Evolutionary conservation across 768 basidiomycete species (phyloP).

Genomic region (Chalciporus pseudorubinellus): DNA sequence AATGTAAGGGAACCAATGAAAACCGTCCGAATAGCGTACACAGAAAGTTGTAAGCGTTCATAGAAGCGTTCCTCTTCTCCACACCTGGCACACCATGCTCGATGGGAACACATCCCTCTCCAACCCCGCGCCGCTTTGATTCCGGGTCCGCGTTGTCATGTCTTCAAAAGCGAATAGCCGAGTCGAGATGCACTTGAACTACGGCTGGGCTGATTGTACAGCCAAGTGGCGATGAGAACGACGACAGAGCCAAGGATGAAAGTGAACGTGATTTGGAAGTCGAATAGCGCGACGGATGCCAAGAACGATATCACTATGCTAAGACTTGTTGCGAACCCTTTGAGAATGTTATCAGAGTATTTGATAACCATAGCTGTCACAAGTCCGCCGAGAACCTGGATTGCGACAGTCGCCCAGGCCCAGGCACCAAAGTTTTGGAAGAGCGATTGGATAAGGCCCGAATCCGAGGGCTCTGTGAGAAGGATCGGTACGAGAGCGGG

Average conservation of each 20-base stretch:
- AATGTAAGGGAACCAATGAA: conserved; percentile 23
- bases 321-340: conserved; percentile 93
- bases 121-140: neutral
- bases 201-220: conserved; percentile 73
- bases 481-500: conserved; percentile 83
- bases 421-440: conserved; percentile 86
- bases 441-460: conserved; percentile 47
- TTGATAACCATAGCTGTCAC: conserved; percentile 94
- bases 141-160: conserved; percentile 4
- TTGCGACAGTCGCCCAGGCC: conserved; percentile 88
- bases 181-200: conserved; percentile 32
- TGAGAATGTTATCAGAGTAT: conserved; percentile 87
- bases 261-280: conserved; percentile 80
- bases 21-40: conserved; percentile 25
- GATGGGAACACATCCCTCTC: conserved; percentile 4
- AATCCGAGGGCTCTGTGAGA: conserved; percentile 43
- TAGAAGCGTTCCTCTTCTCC: neutral
- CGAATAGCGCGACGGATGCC: conserved; percentile 86
- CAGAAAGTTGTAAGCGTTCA: conserved; percentile 17
- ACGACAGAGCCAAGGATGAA: conserved; percentile 82
- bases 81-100: conserved; percentile 3
- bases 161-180: conserved; percentile 29
- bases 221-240: conserved; percentile 86
- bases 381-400: conserved; percentile 89
- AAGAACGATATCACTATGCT: conserved; percentile 95